Base-by-base conservation (phyloP, 768 basidiomycete genomes). In the Amanita brunnescens region DNA sequence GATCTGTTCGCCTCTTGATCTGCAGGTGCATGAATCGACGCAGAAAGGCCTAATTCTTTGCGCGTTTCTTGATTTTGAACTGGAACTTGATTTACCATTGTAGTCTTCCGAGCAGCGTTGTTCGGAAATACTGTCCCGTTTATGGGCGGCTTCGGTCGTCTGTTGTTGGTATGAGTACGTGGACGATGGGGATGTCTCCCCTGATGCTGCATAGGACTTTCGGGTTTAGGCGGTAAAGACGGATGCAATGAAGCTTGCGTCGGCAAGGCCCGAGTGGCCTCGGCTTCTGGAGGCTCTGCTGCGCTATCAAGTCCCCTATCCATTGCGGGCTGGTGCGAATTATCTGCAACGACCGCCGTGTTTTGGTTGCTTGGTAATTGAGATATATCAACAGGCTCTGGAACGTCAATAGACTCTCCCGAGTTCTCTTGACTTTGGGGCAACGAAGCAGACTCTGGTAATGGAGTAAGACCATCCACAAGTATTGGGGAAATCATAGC, bases 401-500 rank as follows among this genome's bases (percentile, higher is more conserved):
- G 38, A 9, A 32, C 24, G n/a, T 44, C 29, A 16, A 13, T 23
- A 5, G 49, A 23, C 23, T 35, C 26, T 30, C n/a, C 35, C 23
- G 14, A 6, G 8, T 16, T 26, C 9, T n/a, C 48, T 20, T 40
- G 48, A 29, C 26, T 29, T 23, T 49, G 39, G n/a, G 33, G 13
- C 40, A 33, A 10, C 2, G 49, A 41, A 20, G 29, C 32, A 13
- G 21, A 34, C 21, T 51, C 75, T 32, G 85, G 76, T 5, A 87
- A 66, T 13, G 83, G 74, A 59, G 68, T 79, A 42, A 87, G 69
- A 24, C 81, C 73, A 55, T 80, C 82, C 46, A 78, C 77, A 18
- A 83, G 71, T 49, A 87, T 83, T 1, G 86, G 85, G 2, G 86
- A 86, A 41, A 86, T 84, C 49, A 70, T 66, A 40, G 74, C 73